Base-by-base conservation (phyloP, 164 flowering plant genomes). In the Chimonanthus praecox region DNA sequence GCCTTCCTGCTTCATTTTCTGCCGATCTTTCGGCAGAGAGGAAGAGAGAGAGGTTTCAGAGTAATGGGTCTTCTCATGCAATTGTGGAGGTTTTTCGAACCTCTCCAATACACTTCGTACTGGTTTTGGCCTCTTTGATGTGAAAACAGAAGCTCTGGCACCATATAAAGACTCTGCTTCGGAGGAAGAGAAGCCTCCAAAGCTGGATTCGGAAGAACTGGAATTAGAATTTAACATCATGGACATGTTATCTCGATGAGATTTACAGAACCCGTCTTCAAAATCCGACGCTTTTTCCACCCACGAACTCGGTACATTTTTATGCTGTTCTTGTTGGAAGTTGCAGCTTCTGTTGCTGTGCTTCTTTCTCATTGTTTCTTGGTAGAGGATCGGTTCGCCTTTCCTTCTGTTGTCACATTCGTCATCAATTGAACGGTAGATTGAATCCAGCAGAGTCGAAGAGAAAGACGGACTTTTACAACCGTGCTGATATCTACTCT, bases 351-450 rank as follows among this genome's bases (percentile, higher is more conserved):
- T 69, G 64, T 50, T 68, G 70, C 67, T 78, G 54, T 83, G 80
- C 64, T 84, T 88, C 79, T 80, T 88, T 77, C 78, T 82, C 84
- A 76, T 84, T 44, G 80, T 77, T 65, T 84, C 89, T 64, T 75
- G 77, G 82, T 81, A 84, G 68, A 81, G 54, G 44, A 81, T 70
- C 21, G 83, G 63, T 69, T 72, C 69, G 2, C n/a, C n/a, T 81
- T 83, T 43, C 78, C 83, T 33, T 81, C 82, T n/a, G 60, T 58
- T 62, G 64, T 71, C 74, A 16, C 46, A 66, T 9, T 79, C 75
- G 16, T 89, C 87, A 82, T 94, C 98, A 47, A 92, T 88, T 11
- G 98, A 94, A 6, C 94, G 92, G 82, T 92, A 94, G 50, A 92
- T 94, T 2, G 90, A 77, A 75, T 94, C 98, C 49, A 94, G 91